Base-by-base conservation (phyloP, 768 basidiomycete genomes). In the Russula compacta region DNA sequence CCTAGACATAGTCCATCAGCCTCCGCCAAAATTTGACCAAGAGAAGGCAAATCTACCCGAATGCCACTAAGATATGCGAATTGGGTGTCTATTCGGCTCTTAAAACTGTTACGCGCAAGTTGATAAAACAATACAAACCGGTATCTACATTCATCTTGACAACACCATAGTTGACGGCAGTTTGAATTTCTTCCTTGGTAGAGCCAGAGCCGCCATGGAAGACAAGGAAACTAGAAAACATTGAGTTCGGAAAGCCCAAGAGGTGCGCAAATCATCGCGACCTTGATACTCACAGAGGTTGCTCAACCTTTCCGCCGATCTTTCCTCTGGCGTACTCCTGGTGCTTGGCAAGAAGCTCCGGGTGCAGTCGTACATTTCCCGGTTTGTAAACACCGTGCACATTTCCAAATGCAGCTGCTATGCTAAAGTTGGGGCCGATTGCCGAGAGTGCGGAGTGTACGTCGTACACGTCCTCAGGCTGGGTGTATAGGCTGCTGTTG, bases 121-220 rank as follows among this genome's bases (percentile, higher is more conserved):
- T 2, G 12, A 48, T 21, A 6, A 43, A 56, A 14, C 8, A 9
- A 49, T 35, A 51, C 74, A 56, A 61, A 78, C 81, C 83, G 61
- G 94, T 98, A 74, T 95, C 93, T 61, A 97, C 92, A 78, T 98
- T 98, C 95, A 98, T 98, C 82, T 99, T 99, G 72, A 98, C 86
- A 44, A 97, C 95, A 70, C 95, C 95, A 73, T 95, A 81, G 55
- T 76, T 70, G 66, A 98, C 97, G 60, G 95, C 95, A 50, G 86
- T 92, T 68, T 78, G 79, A 77, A 98, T 99, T 77, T 99, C 97
- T 50, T 95, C 88, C 77, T 92, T 92, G 67, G 89, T 85, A 36
- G 97, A 98, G 48, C 97, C 97, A 56, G 97, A 98, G 66, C 97
- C 97, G 75, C 97, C 97, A 78, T 99, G 97, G 93, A 98, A 99